Base-by-base conservation (phyloP, 1,284 basidiomycete species). In the Leccinum colubrinum region DNA sequence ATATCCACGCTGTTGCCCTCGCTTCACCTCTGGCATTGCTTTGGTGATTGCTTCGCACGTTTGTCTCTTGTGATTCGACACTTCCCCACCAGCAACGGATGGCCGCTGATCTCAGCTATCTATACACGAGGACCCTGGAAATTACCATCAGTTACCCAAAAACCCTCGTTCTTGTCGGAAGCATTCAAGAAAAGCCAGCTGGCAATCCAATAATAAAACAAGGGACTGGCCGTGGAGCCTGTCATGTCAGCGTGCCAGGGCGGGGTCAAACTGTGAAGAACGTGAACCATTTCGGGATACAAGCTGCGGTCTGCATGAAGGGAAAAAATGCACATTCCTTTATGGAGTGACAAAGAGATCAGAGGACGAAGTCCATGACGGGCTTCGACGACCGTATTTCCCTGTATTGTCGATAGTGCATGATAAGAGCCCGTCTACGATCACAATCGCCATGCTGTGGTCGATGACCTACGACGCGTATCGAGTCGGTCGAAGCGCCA, bases 21-120 rank as follows among this genome's bases (percentile, higher is more conserved):
- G 39, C 39, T 39, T 39, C 39, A 39, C 37, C 15, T 37, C 35
- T 37, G 12, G 2, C 15, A 39, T 39, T 15, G 39, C 64, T 59
- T 65, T 50, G 25, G 37, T 30, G 33, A 25, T 52, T 57, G 46
- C 54, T 61, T 67, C 48, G 55, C 60, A 43, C 43, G 46, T 30
- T 37, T 56, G 14, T 14, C n/a, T 17, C n/a, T 46, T 17, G 7
- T 3, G 39, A 1, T 43, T 43, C 12, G 41, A 43, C n/a, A 43
- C 43, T 43, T 43, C n/a, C 6, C 43, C 43, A 46, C 43, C 43
- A 46, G 41, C n/a, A 17, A 43, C 43, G 11, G 43, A 6, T 46
- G 17, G 17, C 17, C 43, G 11, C 17, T 14, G 35, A 20, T 20
- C n/a, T 43, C 43, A 20, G 43, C 43, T 48, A 48, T 48, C 43